phyloP scores from a whole-genome alignment of 1,284 basidiomycete genomes.

The Trichosporon faecale region DNA sequence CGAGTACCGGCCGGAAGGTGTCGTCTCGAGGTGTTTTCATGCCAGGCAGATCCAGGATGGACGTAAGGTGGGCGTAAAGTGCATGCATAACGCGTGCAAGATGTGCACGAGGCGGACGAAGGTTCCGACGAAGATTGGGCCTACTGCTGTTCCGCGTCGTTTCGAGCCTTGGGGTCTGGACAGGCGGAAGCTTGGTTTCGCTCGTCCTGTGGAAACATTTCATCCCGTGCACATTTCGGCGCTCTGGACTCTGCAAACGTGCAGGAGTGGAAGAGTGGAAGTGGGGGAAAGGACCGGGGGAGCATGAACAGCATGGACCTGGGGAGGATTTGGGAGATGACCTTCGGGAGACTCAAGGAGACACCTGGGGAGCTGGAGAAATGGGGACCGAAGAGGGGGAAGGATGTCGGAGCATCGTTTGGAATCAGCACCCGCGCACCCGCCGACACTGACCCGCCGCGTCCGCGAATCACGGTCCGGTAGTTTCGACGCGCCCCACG shows the following conservation, averaged over 20 bases:
- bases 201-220: not conserved
- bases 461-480: not conserved
- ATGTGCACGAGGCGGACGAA: not conserved
- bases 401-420: not conserved
- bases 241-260: not conserved
- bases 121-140: not conserved
- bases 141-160: not conserved
- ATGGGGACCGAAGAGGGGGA: not conserved
- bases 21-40: too few relatives aligned
- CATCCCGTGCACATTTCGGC: not conserved
- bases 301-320: too few relatives aligned
- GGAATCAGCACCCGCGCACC: not conserved
- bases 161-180: not conserved
- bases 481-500: not conserved
- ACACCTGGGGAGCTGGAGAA: not conserved
- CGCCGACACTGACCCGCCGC: not conserved
- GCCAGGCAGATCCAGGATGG: not conserved
- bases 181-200: not conserved
- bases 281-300: too few relatives aligned
- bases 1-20: not conserved
- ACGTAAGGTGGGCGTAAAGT: not conserved
- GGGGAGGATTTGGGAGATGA: too few relatives aligned
- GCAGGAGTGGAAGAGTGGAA: too few relatives aligned
- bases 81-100: not conserved
- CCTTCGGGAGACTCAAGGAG: not conserved